Evolutionary conservation across 2,329 filamentous ascomycete genomes (phyloP).

Genomic region (Geosmithia putterillii): DNA sequence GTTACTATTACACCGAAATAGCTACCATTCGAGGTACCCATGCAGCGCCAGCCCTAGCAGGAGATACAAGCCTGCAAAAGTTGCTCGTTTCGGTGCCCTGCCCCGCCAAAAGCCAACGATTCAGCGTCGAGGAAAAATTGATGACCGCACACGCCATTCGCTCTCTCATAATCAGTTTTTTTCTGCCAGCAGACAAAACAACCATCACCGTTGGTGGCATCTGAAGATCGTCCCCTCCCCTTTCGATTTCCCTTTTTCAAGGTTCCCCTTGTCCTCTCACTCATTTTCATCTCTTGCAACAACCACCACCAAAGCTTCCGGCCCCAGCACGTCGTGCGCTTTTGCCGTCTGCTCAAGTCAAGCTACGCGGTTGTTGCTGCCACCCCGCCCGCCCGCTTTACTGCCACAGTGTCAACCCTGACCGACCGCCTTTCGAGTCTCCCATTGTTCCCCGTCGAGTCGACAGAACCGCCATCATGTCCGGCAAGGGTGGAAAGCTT

Average conservation of each 20-base stretch:
- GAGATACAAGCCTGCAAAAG: neutral
- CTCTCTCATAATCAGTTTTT: constrained; percentile 2
- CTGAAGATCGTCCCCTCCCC: too few relatives aligned
- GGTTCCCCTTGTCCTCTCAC: neutral
- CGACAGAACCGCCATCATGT: constrained; percentile 45
- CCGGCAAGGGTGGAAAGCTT: constrained; percentile 88
- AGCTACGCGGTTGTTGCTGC: too few relatives aligned
- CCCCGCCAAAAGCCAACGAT: constrained; percentile 21
- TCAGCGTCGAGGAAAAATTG: constrained; percentile 25
- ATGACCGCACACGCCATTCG: constrained; percentile 19
- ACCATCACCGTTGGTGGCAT: neutral
- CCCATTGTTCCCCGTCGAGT: neutral
- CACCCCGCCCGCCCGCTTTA: too few relatives aligned
- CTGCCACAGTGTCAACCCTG: constrained; percentile 3
- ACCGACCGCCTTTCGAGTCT: constrained; percentile 6
- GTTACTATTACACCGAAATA: too few relatives aligned
- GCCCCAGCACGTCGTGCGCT: neutral
- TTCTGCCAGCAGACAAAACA: neutral
- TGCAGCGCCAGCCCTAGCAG: constrained; percentile 1
- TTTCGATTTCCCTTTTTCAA: too few relatives aligned
- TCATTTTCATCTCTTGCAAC: neutral
- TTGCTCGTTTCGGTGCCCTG: constrained; percentile 7
- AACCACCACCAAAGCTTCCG: neutral
- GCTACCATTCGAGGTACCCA: neutral
- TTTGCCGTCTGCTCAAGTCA: neutral